Percentiles rank a stretch among this genome's conserved stretches.
Evolutionary conservation across 176 grass and related monocot species (phyloP).

Genomic region (Eleusine indica): DNA sequence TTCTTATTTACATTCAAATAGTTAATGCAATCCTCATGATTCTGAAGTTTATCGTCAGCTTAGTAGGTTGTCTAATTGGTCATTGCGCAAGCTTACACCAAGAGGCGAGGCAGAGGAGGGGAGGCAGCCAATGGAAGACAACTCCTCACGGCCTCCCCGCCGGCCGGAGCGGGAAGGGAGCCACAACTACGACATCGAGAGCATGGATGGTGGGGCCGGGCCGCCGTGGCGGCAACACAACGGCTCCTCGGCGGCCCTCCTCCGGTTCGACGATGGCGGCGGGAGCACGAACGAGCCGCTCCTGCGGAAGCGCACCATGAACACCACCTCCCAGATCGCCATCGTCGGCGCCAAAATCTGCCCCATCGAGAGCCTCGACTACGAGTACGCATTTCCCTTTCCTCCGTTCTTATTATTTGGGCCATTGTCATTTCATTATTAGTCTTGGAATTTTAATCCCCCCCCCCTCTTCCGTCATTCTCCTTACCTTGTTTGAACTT

Average conservation of each 20-base stretch:
- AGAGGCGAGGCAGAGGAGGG: neutral
- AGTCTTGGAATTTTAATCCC: neutral
- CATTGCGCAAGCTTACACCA: constrained; percentile 19
- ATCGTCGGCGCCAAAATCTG: constrained; percentile 86
- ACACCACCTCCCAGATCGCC: constrained; percentile 90
- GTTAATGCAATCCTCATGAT: constrained; percentile 4
- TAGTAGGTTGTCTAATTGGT: neutral
- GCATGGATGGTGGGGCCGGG: constrained; percentile 33
- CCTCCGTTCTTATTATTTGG: neutral
- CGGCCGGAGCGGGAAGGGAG: constrained; percentile 47
- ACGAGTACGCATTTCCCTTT: constrained; percentile 58
- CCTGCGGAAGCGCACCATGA: constrained; percentile 70
- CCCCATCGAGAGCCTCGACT: constrained; percentile 90
- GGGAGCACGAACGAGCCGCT: constrained; percentile 51
- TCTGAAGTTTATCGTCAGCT: neutral
- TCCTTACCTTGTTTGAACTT: neutral
- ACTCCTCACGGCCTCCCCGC: constrained; percentile 29
- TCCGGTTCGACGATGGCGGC: constrained; percentile 45
- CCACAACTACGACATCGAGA: constrained; percentile 51
- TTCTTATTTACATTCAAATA: neutral
- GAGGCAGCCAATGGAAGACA: constrained; percentile 36
- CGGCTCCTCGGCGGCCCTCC: constrained; percentile 39
- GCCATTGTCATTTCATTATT: neutral
- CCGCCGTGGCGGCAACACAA: neutral
- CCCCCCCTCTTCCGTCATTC: neutral